Percentiles rank a stretch among this genome's conserved stretches.
Conservation (phyloP, 139 green algal species). For the Asterochloris sp. region DNA sequence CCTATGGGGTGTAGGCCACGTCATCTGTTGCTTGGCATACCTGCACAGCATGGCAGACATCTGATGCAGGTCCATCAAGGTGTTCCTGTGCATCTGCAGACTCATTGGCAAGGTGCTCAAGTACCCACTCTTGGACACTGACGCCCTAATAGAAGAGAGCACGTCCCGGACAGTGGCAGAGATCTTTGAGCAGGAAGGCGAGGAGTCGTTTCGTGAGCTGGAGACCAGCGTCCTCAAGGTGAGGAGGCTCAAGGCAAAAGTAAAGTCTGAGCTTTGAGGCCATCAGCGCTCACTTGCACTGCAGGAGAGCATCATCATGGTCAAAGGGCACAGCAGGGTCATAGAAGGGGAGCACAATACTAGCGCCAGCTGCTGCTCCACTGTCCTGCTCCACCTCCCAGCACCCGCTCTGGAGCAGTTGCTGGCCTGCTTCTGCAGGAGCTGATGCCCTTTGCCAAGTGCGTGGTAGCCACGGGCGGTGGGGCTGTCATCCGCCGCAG, state of each 20-base stretch:
- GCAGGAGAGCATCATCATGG: too few relatives aligned
- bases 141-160: slow-evolving; percentile 70
- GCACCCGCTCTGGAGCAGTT: background rate
- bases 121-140: slow-evolving; percentile 87
- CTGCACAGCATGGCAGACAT: slow-evolving; percentile 54
- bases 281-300: too few relatives aligned
- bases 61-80: slow-evolving; percentile 5
- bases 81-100: slow-evolving; percentile 29
- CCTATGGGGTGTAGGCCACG: background rate
- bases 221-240: slow-evolving; percentile 67
- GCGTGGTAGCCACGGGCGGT: slow-evolving; percentile 82
- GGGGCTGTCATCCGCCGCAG: slow-evolving; percentile 60
- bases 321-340: background rate
- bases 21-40: background rate
- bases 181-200: slow-evolving; percentile 81
- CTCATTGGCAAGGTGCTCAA: slow-evolving; percentile 42
- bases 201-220: slow-evolving; percentile 80
- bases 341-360: background rate
- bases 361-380: background rate
- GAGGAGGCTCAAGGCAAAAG: background rate
- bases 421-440: slow-evolving; percentile 37
- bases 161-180: slow-evolving; percentile 51
- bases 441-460: slow-evolving; percentile 71
- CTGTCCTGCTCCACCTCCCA: background rate
- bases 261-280: too few relatives aligned